Evolutionary conservation across 257 asterid genomes (phyloP).

Genomic region (Nicotiana benthamiana): DNA sequence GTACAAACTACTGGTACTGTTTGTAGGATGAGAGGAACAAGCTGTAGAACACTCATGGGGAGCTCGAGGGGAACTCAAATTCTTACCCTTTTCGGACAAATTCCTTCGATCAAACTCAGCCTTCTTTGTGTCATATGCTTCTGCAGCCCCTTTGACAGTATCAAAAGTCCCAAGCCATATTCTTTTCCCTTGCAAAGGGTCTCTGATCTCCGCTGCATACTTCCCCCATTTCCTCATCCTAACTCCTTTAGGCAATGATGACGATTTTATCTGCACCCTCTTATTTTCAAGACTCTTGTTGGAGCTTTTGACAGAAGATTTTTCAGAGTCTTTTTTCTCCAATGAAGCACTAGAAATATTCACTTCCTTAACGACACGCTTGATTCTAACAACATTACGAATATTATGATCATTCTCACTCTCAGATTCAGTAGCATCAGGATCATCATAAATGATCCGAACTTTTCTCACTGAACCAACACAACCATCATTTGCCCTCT

Average conservation of each 20-base stretch:
- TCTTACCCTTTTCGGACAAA: not conserved
- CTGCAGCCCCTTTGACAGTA: constrained; percentile 23
- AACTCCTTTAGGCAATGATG: constrained; percentile 19
- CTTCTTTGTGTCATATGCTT: constrained; percentile 24
- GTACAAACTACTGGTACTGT: constrained; percentile 4
- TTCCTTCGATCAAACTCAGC: constrained; percentile 14
- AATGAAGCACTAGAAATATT: not conserved
- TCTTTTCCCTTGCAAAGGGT: constrained; percentile 20
- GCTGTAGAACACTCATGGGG: not conserved
- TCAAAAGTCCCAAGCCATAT: constrained; percentile 33
- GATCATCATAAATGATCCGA: constrained; percentile 21
- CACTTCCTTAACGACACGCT: constrained; percentile 21
- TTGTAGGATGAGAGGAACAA: not conserved
- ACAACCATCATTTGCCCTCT: not conserved
- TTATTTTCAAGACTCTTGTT: not conserved
- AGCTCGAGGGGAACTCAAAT: not conserved
- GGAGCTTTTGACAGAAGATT: not conserved
- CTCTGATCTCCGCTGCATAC: constrained; percentile 32
- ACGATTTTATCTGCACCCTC: not conserved
- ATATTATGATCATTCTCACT: not conserved
- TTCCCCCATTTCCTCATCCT: constrained; percentile 35
- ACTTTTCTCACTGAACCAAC: constrained; percentile 10
- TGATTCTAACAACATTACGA: not conserved
- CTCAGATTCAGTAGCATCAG: constrained; percentile 36
- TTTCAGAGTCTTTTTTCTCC: not conserved